Base-by-base conservation (phyloP, 768 basidiomycete species). In the Amanita pseudoporphyria region DNA sequence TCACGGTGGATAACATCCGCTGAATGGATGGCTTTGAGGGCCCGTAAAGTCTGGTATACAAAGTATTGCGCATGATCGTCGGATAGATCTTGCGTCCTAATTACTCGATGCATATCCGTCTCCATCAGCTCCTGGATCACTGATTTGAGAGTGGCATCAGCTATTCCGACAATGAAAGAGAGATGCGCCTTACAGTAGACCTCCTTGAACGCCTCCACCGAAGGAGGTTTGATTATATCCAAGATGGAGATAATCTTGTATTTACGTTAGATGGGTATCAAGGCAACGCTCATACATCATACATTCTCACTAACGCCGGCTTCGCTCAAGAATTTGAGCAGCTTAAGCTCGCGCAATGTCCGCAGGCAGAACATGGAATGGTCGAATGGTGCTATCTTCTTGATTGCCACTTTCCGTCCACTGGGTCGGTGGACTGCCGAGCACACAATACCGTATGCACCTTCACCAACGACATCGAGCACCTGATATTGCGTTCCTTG, bases 1-100 rank as follows among this genome's bases (percentile, higher is more conserved):
- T 99, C 95, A 46, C 94, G 82, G 63, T 93, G 90, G 57, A 99
- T 88, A 52, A 99, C 91, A 66, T 95, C 89, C 28, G 95, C 95
- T 0, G 91, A 92, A 62, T 98, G 95, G 3, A 98, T 74, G 0
- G 95, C 93, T 64, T 98, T 97, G 58, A 99, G 79, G 1, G 92
- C 95, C 36, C 95, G 84, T 13, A 97, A 78, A 1, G 94, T 95
- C 65, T 97, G 91, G 62, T 87, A 94, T 55, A 94, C 82, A 64
- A 93, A 93, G 61, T 93, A 92, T 61, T 91, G 92, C 9, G 84
- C 88, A 62, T 96, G 94, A 67, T 97, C 94, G 61, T 97, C 93
- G 21, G 87, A 91, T 6, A 97, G 77, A 64, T 94, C 87, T 62
- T 96, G 93, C 19, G 92, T 94, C 46, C 91, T 78, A 62, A 97